A percentile compares a stretch with the other conserved stretches of the same genome.
These are phyloP conservation scores for Aspergillus clavatus DNA, from an alignment of 2,329 filamentous ascomycete species.

Conservation along the genomic window DNA sequence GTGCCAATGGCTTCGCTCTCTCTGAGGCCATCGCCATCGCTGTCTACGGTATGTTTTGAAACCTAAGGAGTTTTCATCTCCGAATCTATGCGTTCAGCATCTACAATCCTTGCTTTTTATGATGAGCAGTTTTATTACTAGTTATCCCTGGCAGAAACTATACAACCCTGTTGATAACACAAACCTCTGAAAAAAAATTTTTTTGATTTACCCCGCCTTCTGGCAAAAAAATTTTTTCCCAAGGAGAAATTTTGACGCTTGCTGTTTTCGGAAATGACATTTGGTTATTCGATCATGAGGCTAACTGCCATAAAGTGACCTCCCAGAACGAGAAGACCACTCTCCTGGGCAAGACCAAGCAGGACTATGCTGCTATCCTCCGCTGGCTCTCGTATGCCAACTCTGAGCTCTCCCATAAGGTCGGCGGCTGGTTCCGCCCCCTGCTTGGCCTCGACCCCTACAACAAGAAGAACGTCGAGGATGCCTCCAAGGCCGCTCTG, in stretches of 20 bases:
- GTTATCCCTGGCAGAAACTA: constrained; percentile 99
- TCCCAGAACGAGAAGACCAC: constrained; percentile 99
- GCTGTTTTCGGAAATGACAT: constrained; percentile 12
- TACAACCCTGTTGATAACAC: constrained; percentile 66
- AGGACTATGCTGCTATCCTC: constrained; percentile 98
- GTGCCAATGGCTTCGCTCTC: constrained; percentile 83
- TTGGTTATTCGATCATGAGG: constrained; percentile 8
- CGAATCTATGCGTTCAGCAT: constrained; percentile 9
- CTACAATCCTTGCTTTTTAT: constrained; percentile 32
- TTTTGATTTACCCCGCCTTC: constrained; percentile 50
- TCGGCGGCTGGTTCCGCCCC: constrained; percentile 81
- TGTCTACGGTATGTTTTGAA: constrained; percentile 82
- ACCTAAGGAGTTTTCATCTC: constrained; percentile 13
- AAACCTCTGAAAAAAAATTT: constrained; percentile 68
- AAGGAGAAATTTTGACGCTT: constrained; percentile 10
- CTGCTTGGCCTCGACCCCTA: constrained; percentile 76
- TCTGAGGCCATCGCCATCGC: constrained; percentile 90
- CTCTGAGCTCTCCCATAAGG: constrained; percentile 68
- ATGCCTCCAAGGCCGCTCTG: constrained; percentile 63
- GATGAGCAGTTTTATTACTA: constrained; percentile 76
- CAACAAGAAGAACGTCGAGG: constrained; percentile 97
- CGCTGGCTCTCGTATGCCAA: constrained; percentile 99
- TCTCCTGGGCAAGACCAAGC: constrained; percentile 99
- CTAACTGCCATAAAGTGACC: constrained; percentile 61
- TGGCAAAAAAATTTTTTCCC: constrained; percentile 17